A percentile compares a stretch with the other conserved stretches of the same genome.
Conservation (phyloP, 352 stramenopile genomes). For the Aphanomyces invadans region DNA sequence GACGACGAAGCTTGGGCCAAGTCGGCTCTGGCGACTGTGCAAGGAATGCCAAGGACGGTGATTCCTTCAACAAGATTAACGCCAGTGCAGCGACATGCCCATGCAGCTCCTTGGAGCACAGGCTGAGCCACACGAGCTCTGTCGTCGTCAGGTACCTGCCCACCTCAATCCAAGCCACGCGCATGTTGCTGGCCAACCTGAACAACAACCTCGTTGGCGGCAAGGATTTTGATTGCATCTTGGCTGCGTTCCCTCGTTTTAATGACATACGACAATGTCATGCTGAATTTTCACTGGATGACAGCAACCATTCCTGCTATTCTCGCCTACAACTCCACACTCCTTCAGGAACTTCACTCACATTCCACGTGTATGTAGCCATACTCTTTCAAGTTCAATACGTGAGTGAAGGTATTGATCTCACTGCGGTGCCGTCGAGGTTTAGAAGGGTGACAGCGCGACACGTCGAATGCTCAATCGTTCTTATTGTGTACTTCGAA, state of each 20-base stretch:
- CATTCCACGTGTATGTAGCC: too few relatives aligned
- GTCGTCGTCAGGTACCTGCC: slow-evolving; percentile 20
- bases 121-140: slow-evolving; percentile 10
- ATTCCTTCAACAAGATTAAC: slow-evolving; percentile 6
- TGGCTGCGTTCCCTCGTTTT: neutral
- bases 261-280: neutral
- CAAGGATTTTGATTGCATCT: neutral
- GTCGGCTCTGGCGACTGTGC: neutral
- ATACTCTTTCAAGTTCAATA: too few relatives aligned
- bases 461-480: too few relatives aligned
- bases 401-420: neutral
- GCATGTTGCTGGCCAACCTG: neutral
- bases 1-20: neutral
- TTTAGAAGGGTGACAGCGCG: too few relatives aligned
- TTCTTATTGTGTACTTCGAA: neutral
- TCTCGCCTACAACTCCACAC: too few relatives aligned
- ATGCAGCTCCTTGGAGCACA: slow-evolving; percentile 2
- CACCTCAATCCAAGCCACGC: slow-evolving; percentile 7
- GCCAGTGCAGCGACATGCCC: slow-evolving; percentile 4
- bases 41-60: slow-evolving; percentile 2
- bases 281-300: neutral
- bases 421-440: too few relatives aligned
- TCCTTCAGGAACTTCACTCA: neutral
- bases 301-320: too few relatives aligned
- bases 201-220: neutral